Percentiles rank a stretch among this genome's conserved stretches.
These are phyloP conservation scores for Aspergillus persii DNA, from an alignment of 2,329 filamentous ascomycete genomes.

Conservation along the genomic window DNA sequence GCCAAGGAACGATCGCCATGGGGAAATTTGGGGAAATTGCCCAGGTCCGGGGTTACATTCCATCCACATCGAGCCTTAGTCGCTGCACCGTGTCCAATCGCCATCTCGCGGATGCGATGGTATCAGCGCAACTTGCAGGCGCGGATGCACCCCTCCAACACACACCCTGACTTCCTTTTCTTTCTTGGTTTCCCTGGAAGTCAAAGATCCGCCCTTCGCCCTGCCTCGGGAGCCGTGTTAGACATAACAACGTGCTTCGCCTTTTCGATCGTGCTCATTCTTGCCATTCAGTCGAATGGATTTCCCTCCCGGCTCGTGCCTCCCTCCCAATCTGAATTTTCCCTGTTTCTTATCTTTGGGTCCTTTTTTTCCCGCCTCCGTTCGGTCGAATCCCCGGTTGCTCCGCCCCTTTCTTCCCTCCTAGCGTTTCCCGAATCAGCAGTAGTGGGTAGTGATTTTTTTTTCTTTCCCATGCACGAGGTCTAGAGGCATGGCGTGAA, in stretches of 20 bases:
- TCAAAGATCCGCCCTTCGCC: background rate
- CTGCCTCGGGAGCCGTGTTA: background rate
- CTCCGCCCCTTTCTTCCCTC: background rate
- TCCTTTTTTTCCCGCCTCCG: background rate
- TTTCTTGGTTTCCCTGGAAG: background rate
- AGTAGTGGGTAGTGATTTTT: background rate
- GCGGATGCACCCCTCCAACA: background rate
- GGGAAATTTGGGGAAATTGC: constrained; percentile 15
- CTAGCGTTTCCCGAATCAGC: constrained; percentile 1
- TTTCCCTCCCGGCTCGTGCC: background rate
- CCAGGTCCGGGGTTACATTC: constrained; percentile 3
- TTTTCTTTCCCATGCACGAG: constrained; percentile 1
- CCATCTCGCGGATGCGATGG: background rate
- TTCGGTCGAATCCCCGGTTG: background rate
- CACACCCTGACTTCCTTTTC: no score
- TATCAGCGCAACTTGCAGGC: background rate
- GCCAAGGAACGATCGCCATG: constrained; percentile 14
- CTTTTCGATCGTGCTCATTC: background rate
- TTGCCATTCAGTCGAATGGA: background rate
- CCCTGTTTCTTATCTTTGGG: no score
- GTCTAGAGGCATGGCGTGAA: background rate
- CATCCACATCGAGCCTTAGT: background rate
- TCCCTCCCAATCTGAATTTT: background rate
- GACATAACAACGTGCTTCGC: background rate
- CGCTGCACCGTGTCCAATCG: background rate